Percentiles rank a stretch among this genome's conserved stretches.
These are phyloP conservation scores for Ceratocystis variospora DNA, from an alignment of 2,329 filamentous ascomycete genomes.

Conservation along the genomic window DNA sequence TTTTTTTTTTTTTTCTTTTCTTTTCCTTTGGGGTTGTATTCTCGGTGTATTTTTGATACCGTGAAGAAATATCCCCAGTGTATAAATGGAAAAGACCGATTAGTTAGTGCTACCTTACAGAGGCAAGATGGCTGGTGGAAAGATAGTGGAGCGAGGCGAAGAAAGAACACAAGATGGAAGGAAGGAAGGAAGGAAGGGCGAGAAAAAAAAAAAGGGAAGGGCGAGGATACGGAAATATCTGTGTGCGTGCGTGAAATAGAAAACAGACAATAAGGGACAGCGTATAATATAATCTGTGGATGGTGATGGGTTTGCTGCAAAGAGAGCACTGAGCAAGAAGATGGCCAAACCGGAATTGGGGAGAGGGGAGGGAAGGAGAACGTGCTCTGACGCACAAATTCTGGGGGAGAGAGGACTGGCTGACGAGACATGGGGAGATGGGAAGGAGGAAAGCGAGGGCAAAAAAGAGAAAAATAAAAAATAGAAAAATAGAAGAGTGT, in stretches of 20 bases:
- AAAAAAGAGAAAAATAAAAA: neutral
- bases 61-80: neutral
- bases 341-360: neutral
- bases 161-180: neutral
- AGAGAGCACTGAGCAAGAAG: neutral
- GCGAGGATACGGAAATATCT: neutral
- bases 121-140: neutral
- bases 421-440: neutral
- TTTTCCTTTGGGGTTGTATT: no score
- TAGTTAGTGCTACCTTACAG: neutral
- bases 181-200: neutral
- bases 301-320: neutral
- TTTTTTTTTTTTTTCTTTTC: no score
- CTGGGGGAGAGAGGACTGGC: neutral
- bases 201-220: neutral
- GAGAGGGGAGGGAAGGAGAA: neutral
- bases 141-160: neutral
- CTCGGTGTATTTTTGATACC: slow-evolving; percentile 3
- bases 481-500: neutral
- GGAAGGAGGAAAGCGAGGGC: neutral
- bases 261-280: neutral
- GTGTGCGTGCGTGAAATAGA: neutral
- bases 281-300: neutral
- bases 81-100: neutral
- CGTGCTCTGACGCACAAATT: neutral